Evolutionary conservation across 352 stramenopile species (phyloP).

Genomic region (Pelagophyceae sp.): DNA sequence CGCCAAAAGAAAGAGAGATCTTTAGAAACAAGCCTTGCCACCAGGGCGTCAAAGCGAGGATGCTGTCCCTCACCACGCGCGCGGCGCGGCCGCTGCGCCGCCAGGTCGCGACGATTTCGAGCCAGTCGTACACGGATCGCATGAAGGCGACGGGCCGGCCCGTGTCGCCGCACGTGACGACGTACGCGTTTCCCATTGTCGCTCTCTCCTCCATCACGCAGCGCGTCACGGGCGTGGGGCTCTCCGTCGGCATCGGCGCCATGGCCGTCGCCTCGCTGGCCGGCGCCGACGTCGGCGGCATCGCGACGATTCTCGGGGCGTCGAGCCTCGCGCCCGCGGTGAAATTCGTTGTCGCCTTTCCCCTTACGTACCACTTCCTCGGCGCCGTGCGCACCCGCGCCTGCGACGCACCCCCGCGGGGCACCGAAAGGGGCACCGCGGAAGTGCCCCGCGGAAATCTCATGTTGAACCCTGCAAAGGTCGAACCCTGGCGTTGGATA

Average conservation of each 20-base stretch:
- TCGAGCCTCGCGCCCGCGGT: constrained; percentile 50
- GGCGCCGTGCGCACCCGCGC: too few relatives aligned
- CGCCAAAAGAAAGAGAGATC: too few relatives aligned
- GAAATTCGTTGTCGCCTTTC: constrained; percentile 86
- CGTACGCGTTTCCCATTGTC: constrained; percentile 85
- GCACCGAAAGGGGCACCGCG: too few relatives aligned
- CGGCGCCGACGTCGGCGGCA: constrained; percentile 56
- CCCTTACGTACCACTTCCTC: constrained; percentile 82
- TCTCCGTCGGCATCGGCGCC: constrained; percentile 65
- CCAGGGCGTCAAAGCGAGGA: background rate
- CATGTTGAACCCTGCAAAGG: too few relatives aligned
- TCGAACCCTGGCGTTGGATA: too few relatives aligned
- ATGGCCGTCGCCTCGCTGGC: constrained; percentile 59
- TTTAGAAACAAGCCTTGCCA: too few relatives aligned
- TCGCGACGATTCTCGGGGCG: constrained; percentile 33
- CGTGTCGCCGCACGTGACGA: constrained; percentile 87
- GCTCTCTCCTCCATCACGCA: constrained; percentile 87
- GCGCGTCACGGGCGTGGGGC: constrained; percentile 70
- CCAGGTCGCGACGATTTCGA: constrained; percentile 39
- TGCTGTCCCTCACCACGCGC: background rate
- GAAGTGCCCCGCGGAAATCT: too few relatives aligned
- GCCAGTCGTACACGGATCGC: constrained; percentile 71
- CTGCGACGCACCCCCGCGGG: too few relatives aligned
- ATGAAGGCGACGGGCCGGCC: constrained; percentile 74
- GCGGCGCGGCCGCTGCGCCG: background rate